A percentile compares a stretch with the other conserved stretches of the same genome.
phyloP scores from a whole-genome alignment of 2,329 filamentous ascomycete genomes.

The Colletotrichum sp. region DNA sequence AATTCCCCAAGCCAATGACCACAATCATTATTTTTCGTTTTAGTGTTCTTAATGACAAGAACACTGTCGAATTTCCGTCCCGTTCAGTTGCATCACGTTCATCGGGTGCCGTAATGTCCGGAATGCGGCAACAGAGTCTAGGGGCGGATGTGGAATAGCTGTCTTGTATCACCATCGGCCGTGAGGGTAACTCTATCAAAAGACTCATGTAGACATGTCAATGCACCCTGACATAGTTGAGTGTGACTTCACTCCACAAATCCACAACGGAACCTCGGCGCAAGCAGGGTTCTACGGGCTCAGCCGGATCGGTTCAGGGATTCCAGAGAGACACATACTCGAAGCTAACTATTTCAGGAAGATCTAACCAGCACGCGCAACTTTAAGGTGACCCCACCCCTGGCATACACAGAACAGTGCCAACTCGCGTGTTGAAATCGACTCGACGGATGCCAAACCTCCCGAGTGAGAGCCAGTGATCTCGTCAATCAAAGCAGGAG shows the following conservation, averaged over 20 bases:
- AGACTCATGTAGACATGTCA: neutral
- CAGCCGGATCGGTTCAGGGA: neutral
- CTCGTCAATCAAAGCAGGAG: neutral
- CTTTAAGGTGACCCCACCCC: neutral
- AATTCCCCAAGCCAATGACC: too few species aligned
- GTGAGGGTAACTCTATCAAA: neutral
- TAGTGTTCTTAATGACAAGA: too few species aligned
- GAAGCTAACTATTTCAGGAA: neutral
- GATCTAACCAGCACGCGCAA: neutral
- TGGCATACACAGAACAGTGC: neutral
- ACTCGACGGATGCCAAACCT: neutral
- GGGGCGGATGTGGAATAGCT: neutral
- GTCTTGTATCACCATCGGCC: too few species aligned
- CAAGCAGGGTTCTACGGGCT: neutral
- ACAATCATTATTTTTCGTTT: accelerated
- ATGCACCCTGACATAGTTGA: neutral
- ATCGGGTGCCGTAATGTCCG: neutral
- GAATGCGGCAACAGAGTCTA: neutral
- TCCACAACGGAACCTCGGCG: neutral
- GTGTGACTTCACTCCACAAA: accelerated
- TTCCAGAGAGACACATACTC: neutral
- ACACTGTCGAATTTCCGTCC: accelerated
- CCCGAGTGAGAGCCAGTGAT: neutral
- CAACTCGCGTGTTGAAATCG: neutral
- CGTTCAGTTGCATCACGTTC: too few species aligned